Percentiles rank a stretch among this genome's conserved stretches.
phyloP scores from a whole-genome alignment of 2,329 filamentous ascomycete species.

The Aspergillus spinulosporus region DNA sequence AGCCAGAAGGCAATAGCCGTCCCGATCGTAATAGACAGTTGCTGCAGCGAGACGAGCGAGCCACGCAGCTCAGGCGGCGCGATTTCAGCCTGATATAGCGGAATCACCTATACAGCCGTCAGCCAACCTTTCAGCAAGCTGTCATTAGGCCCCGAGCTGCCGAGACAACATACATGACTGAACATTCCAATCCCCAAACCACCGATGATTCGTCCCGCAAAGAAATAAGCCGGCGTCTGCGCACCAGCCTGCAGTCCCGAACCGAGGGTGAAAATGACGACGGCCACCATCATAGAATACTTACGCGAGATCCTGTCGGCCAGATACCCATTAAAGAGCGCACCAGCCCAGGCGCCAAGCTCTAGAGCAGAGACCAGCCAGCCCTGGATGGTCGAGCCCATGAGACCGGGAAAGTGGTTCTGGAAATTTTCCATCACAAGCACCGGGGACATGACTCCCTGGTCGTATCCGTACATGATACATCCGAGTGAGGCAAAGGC shows the following conservation, averaged over 20 bases:
- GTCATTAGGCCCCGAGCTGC: too few species aligned
- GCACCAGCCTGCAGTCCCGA: conserved; percentile 31
- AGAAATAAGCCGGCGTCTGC: conserved; percentile 31
- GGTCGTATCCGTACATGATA: conserved; percentile 27
- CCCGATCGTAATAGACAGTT: conserved; percentile 62
- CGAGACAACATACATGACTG: conserved; percentile 21
- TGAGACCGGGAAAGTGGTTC: conserved; percentile 36
- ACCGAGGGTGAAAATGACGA: conserved; percentile 37
- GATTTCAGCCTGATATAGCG: conserved; percentile 42
- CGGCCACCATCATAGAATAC: conserved; percentile 37
- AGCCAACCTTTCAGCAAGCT: neutral
- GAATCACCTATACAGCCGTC: conserved; percentile 23
- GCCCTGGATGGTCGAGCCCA: conserved; percentile 33
- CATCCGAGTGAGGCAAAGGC: conserved; percentile 38
- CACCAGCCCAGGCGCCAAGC: conserved; percentile 38
- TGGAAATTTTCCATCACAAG: conserved; percentile 41
- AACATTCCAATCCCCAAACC: conserved; percentile 15
- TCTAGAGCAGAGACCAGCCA: conserved; percentile 38
- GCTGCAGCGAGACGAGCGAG: conserved; percentile 64
- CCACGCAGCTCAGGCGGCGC: conserved; percentile 67
- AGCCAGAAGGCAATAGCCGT: conserved; percentile 29
- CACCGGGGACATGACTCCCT: conserved; percentile 39
- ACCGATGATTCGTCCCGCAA: conserved; percentile 14
- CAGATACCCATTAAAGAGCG: conserved; percentile 32
- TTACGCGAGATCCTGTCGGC: conserved; percentile 34